Evolutionary conservation across 768 basidiomycete species (phyloP).

Genomic region (Cyathus striatus): DNA sequence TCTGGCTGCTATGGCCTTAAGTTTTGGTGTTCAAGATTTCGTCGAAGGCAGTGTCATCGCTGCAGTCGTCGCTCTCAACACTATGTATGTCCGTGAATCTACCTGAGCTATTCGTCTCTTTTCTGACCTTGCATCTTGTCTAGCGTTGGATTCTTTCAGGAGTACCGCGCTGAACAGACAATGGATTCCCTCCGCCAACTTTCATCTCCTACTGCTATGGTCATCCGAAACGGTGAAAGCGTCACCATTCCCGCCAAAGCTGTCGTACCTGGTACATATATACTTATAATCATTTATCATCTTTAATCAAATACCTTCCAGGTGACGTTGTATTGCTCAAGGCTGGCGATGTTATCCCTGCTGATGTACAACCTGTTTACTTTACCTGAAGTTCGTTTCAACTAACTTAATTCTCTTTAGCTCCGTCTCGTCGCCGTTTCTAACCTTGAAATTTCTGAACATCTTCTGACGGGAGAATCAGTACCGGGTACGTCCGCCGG

Average conservation of each 20-base stretch:
- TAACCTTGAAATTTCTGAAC: slow-evolving; percentile 46
- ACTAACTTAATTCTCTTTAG: slow-evolving; percentile 9
- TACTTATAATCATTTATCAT: neutral
- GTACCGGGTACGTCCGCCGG: slow-evolving; percentile 28
- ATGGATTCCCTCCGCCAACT: slow-evolving; percentile 45
- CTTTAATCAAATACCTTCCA: slow-evolving; percentile 4
- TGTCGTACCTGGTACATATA: slow-evolving; percentile 31
- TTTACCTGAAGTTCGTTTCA: neutral
- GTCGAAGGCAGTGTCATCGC: slow-evolving; percentile 48
- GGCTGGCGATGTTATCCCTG: slow-evolving; percentile 35
- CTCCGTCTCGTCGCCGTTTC: slow-evolving; percentile 38
- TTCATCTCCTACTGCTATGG: slow-evolving; percentile 40
- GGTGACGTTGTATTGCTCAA: slow-evolving; percentile 35
- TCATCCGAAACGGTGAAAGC: slow-evolving; percentile 36
- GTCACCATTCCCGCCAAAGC: slow-evolving; percentile 34
- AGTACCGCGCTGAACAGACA: slow-evolving; percentile 43
- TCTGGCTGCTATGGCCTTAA: slow-evolving; percentile 39
- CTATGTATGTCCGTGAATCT: slow-evolving; percentile 17
- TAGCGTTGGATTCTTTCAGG: slow-evolving; percentile 40
- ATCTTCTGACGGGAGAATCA: slow-evolving; percentile 48
- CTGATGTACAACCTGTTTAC: slow-evolving; percentile 27
- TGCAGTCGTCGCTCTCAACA: slow-evolving; percentile 38
- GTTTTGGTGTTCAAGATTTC: slow-evolving; percentile 50
- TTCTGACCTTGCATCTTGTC: neutral
- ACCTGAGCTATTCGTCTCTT: too few relatives aligned